Conservation (phyloP, 306 rosid species). For the Senna tora region DNA sequence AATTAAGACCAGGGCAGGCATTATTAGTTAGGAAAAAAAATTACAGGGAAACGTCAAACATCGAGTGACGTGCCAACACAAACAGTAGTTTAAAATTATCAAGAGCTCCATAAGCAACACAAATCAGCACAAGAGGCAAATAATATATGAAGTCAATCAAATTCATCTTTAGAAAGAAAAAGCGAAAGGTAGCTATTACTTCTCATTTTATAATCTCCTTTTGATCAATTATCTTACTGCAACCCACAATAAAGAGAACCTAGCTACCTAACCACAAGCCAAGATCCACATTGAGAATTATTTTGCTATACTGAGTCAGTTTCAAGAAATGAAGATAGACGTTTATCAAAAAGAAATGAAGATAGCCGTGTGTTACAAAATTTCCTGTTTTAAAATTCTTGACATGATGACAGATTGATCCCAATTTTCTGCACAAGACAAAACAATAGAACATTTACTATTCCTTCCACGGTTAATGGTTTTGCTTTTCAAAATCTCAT, state of each 20-base stretch:
- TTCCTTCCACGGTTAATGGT: slow-evolving; percentile 1
- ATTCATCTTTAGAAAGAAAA: slow-evolving; percentile 19
- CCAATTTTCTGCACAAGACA: slow-evolving; percentile 16
- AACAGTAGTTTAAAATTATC: background rate
- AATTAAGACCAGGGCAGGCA: background rate
- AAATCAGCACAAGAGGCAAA: background rate
- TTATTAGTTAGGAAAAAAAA: background rate
- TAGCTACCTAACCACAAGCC: slow-evolving; percentile 16
- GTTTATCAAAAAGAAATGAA: slow-evolving; percentile 1
- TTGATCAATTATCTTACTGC: background rate
- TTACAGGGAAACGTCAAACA: background rate
- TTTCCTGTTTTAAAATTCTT: background rate
- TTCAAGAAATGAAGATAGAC: too few species aligned
- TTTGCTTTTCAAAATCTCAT: slow-evolving; percentile 29
- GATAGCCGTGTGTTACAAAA: background rate
- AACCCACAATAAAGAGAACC: background rate
- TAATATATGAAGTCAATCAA: slow-evolving; percentile 2
- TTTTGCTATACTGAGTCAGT: slow-evolving; percentile 6
- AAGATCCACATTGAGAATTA: slow-evolving; percentile 13
- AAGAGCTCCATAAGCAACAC: background rate
- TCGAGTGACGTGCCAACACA: background rate
- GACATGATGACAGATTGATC: slow-evolving; percentile 17
- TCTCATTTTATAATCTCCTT: slow-evolving; percentile 3
- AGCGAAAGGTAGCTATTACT: background rate
- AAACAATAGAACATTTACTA: slow-evolving; percentile 26